Evolutionary conservation across 768 basidiomycete genomes (phyloP).

Genomic region (Naganishia antarctica): DNA sequence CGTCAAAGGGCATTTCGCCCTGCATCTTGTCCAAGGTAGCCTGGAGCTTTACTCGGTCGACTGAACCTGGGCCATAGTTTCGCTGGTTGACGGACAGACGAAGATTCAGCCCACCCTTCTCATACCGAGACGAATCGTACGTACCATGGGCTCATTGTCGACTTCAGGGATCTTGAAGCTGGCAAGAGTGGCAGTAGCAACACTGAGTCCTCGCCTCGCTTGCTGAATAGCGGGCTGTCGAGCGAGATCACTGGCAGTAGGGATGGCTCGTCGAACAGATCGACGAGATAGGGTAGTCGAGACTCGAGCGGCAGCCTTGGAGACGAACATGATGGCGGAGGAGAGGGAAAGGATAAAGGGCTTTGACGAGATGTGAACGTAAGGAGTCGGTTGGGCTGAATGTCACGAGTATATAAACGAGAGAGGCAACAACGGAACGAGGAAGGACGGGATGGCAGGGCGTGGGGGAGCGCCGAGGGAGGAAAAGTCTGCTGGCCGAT

Average conservation of each 20-base stretch:
- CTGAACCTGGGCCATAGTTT: slow-evolving; percentile 70
- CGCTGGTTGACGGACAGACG: slow-evolving; percentile 55
- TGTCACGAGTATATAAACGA: not conserved
- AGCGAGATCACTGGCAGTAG: slow-evolving; percentile 1
- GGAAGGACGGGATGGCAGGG: no score
- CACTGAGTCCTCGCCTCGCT: slow-evolving; percentile 7
- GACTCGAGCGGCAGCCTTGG: slow-evolving; percentile 13
- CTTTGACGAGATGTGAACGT: not conserved
- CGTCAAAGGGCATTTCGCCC: slow-evolving; percentile 76
- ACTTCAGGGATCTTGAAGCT: slow-evolving; percentile 76
- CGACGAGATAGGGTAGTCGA: slow-evolving; percentile 2
- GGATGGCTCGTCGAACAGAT: slow-evolving; percentile 4
- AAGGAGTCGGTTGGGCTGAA: not conserved
- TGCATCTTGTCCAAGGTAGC: slow-evolving; percentile 75
- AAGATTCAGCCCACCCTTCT: no score
- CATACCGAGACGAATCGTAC: slow-evolving; percentile 31
- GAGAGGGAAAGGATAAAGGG: not conserved
- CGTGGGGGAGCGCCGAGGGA: not conserved
- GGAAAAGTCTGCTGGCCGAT: slow-evolving; percentile 18
- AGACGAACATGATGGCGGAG: not conserved
- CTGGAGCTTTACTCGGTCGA: slow-evolving; percentile 68
- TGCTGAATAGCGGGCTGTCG: slow-evolving; percentile 17
- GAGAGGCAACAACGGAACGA: not conserved
- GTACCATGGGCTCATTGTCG: slow-evolving; percentile 91
- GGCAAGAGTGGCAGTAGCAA: slow-evolving; percentile 56